Conservation (phyloP, 306 rosid species). For the Senna siamea region DNA sequence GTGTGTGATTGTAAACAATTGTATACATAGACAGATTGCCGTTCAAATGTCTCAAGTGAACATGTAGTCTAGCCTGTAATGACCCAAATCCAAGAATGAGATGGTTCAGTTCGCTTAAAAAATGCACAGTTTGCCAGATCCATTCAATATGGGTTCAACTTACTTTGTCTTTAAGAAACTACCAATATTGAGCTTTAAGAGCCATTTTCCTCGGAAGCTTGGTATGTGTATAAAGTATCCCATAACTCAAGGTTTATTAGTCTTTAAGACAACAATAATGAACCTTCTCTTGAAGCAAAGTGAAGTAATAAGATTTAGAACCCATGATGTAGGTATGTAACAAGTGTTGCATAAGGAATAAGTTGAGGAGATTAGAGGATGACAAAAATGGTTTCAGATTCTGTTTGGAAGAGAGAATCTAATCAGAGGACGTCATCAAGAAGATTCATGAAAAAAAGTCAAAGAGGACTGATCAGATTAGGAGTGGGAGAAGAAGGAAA, state of each 20-base stretch:
- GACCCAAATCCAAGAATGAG: too few species aligned
- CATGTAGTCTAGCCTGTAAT: too few species aligned
- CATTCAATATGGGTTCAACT: background rate
- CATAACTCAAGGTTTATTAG: background rate
- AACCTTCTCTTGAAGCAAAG: background rate
- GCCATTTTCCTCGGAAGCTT: background rate
- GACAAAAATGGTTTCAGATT: slow-evolving; percentile 48
- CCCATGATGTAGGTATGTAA: background rate
- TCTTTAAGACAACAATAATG: background rate
- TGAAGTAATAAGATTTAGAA: background rate
- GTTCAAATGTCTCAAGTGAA: background rate
- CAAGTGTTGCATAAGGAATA: background rate
- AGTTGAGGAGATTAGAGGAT: background rate
- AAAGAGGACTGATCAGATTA: slow-evolving; percentile 41
- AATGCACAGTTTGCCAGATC: background rate
- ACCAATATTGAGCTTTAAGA: background rate
- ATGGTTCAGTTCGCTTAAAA: background rate
- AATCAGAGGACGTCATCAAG: slow-evolving; percentile 58
- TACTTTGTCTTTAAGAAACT: background rate
- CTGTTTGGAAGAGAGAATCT: slow-evolving; percentile 61
- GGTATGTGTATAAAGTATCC: background rate
- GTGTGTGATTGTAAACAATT: background rate
- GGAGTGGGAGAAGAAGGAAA: slow-evolving; percentile 10
- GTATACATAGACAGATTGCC: background rate
- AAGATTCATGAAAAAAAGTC: slow-evolving; percentile 49